These are phyloP conservation scores for Thalassiosira mediterranea DNA, from an alignment of 352 stramenopile genomes.

Conservation along the genomic window DNA sequence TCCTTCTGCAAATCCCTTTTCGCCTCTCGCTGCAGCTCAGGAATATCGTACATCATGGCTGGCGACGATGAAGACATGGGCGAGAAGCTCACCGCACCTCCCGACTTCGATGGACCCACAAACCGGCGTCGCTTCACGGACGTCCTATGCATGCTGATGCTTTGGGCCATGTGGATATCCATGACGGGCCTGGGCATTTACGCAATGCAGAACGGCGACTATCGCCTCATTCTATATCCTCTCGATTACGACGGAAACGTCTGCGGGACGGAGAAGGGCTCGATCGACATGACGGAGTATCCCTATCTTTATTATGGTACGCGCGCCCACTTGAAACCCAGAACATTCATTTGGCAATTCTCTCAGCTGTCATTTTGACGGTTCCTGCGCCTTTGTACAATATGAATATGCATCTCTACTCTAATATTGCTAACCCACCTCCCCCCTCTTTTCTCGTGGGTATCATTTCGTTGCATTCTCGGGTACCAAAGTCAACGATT, in stretches of 20 bases:
- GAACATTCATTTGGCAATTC: no score
- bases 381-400: no score
- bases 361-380: no score
- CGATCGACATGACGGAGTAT: slow-evolving; percentile 71
- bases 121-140: slow-evolving; percentile 78
- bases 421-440: no score
- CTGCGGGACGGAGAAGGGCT: slow-evolving; percentile 78
- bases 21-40: no score
- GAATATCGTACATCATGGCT: slow-evolving; percentile 7
- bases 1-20: no score
- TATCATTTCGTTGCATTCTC: no score
- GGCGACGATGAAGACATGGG: slow-evolving; percentile 40
- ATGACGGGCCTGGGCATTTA: slow-evolving; percentile 81
- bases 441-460: no score
- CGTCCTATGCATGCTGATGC: slow-evolving; percentile 77
- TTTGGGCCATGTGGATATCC: slow-evolving; percentile 75
- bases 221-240: slow-evolving; percentile 81
- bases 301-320: slow-evolving; percentile 82
- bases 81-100: slow-evolving; percentile 54
- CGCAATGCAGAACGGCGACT: slow-evolving; percentile 70
- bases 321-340: no score
- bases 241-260: slow-evolving; percentile 86
- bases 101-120: slow-evolving; percentile 73
- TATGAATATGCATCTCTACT: no score
- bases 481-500: no score